Evolutionary conservation across 1,139 yeast species (phyloP), one percentile per base, ranked within the genome.

Genomic region (Diutina sp.): DNA sequence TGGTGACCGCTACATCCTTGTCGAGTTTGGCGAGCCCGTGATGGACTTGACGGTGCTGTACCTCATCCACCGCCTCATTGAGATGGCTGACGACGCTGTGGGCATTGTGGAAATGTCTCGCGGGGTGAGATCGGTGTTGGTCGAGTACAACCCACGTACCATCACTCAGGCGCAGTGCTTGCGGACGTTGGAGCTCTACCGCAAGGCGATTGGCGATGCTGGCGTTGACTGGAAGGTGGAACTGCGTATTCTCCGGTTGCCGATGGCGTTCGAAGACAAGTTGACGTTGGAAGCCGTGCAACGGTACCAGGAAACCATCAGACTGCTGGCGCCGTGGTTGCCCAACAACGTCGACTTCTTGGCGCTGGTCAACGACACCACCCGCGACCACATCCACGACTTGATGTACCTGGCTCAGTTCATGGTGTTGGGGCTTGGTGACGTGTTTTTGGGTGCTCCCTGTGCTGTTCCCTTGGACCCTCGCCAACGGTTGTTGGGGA

Each of bases 391-490:
- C 57, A 93, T 93, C 57, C 78, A 85, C 60, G 89, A 89, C 63
- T 83, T 90, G 86, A 71, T 91, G 64, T 93, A 90, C 73, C 76
- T 87, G 56, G 97, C 98, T 4, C 79, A 91, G 66, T 93, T 87
- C 75, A 77, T 93, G 73, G 98, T 93, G 8, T 75, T 93, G 61
- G 99, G 98, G 57, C 82, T 91, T 60, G 99, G 99, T 66, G 99
- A 93, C 72, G 99, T 93, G 47, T 93, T 90, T 74, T 78, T 93
- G 63, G 98, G 98, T 53, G 97, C 98, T 1, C 98, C 98, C 53
- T 91, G 98, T 78, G 98, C 98, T 1, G 96, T 91, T 61, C 98
- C 99, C 47, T 80, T 93, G 64, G 98, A 93, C 69, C 98, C 99
- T 58, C 85, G 98, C 66, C 97, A 91, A 64, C 82, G 98, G 67